Evolutionary conservation across 148 eudicot genomes (phyloP).

Genomic region (Nepenthes mirabilis): DNA sequence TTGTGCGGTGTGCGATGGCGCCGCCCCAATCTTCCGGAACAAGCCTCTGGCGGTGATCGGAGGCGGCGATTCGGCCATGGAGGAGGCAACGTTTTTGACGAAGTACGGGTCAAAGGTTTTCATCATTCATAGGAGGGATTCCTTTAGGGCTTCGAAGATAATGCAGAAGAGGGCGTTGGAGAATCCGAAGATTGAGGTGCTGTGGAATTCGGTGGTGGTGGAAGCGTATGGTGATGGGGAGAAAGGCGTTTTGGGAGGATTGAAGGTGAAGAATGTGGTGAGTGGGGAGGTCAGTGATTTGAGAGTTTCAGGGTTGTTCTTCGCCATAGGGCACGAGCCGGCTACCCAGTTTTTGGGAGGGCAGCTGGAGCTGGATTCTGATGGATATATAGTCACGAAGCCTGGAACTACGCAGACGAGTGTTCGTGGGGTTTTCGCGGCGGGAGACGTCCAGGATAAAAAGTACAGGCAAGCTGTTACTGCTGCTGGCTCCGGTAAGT

Average conservation of each 20-base stretch:
- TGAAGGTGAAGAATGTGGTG: constrained; percentile 40
- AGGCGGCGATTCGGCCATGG: constrained; percentile 61
- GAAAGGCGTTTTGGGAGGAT: constrained; percentile 25
- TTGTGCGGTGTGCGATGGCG: constrained; percentile 54
- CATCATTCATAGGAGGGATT: constrained; percentile 37
- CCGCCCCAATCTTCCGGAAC: constrained; percentile 37
- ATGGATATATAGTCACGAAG: constrained; percentile 36
- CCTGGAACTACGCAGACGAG: constrained; percentile 38
- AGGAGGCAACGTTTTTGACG: constrained; percentile 36
- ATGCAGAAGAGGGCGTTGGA: constrained; percentile 33
- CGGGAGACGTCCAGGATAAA: constrained; percentile 53
- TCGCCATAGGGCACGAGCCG: constrained; percentile 51
- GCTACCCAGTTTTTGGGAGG: constrained; percentile 49
- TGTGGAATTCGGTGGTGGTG: constrained; percentile 38
- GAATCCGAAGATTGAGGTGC: constrained; percentile 38
- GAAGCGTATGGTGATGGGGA: constrained; percentile 33
- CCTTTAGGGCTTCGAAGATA: constrained; percentile 47
- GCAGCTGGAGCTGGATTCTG: constrained; percentile 34
- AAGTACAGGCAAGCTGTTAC: constrained; percentile 54
- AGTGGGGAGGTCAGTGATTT: constrained; percentile 36
- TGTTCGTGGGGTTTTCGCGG: constrained; percentile 39
- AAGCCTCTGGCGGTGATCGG: constrained; percentile 45
- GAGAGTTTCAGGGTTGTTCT: constrained; percentile 37
- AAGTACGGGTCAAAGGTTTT: constrained; percentile 42
- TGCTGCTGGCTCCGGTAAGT: constrained; percentile 52